phyloP scores from a whole-genome alignment of 2,329 filamentous ascomycete species.

The Fusarium sororula region DNA sequence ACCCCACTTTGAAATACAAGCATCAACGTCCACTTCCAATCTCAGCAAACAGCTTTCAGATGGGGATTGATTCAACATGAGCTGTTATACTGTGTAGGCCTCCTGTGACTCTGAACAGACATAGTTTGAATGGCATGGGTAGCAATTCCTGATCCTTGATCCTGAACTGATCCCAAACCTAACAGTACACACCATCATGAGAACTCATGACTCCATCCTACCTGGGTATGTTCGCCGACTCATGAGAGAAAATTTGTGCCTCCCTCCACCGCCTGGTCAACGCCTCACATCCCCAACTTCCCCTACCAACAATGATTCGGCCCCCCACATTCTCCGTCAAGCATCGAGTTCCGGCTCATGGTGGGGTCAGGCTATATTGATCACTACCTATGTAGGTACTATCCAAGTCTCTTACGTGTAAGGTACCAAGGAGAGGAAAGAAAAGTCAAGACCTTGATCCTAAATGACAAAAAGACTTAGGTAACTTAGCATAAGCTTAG shows the following conservation, averaged over 20 bases:
- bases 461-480: not conserved
- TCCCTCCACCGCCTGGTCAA: constrained; percentile 35
- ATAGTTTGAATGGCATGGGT: too few species aligned
- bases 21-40: constrained; percentile 30
- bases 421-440: not conserved
- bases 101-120: not conserved
- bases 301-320: constrained; percentile 31
- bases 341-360: constrained; percentile 35
- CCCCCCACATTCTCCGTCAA: constrained; percentile 42
- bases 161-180: not conserved
- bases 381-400: not conserved
- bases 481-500: not conserved
- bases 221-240: not conserved
- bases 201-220: constrained; percentile 13
- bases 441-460: not conserved
- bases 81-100: not conserved
- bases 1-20: constrained; percentile 16
- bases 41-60: constrained; percentile 29
- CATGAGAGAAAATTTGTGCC: constrained; percentile 34
- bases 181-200: not conserved
- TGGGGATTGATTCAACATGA: not conserved
- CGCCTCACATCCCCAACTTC: constrained; percentile 34
- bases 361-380: constrained; percentile 33
- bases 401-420: constrained; percentile 23
- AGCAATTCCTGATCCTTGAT: not conserved